Conservation (phyloP, 768 basidiomycete genomes). For the Sporobolomyces phaffii region DNA sequence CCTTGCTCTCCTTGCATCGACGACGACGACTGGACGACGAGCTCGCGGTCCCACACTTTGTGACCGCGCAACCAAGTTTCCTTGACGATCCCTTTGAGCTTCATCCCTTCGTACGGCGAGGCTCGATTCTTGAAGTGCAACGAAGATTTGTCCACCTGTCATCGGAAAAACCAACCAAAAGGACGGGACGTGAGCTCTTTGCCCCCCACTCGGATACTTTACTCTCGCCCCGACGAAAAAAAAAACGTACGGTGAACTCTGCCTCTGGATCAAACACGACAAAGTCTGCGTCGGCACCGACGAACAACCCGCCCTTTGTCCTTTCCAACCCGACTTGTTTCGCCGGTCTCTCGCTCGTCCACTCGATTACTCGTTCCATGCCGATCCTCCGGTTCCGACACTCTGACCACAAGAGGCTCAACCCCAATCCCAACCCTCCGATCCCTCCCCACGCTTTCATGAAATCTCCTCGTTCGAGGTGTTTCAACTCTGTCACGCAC, state of each 20-base stretch:
- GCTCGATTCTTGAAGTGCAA: conserved; percentile 91
- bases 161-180: no score
- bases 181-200: background rate
- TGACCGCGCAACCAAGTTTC: conserved; percentile 73
- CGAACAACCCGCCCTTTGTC: conserved; percentile 64
- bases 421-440: conserved; percentile 78
- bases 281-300: conserved; percentile 79
- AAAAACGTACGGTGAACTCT: conserved; percentile 41
- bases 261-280: conserved; percentile 68
- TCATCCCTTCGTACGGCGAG: conserved; percentile 76
- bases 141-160: conserved; percentile 63
- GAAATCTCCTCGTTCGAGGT: conserved; percentile 64
- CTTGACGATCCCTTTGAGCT: conserved; percentile 63
- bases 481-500: conserved; percentile 64
- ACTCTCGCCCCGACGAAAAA: conserved; percentile 19
- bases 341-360: conserved; percentile 70
- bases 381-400: conserved; percentile 57
- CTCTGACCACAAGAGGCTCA: conserved; percentile 86
- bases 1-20: no score
- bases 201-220: no score
- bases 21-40: no score
- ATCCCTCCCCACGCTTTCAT: conserved; percentile 95
- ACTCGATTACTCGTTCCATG: conserved; percentile 62
- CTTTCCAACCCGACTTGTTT: conserved; percentile 66
- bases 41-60: conserved; percentile 54